phyloP scores from a whole-genome alignment of 2,329 filamentous ascomycete genomes.

The Verticillium zaregamsianum region DNA sequence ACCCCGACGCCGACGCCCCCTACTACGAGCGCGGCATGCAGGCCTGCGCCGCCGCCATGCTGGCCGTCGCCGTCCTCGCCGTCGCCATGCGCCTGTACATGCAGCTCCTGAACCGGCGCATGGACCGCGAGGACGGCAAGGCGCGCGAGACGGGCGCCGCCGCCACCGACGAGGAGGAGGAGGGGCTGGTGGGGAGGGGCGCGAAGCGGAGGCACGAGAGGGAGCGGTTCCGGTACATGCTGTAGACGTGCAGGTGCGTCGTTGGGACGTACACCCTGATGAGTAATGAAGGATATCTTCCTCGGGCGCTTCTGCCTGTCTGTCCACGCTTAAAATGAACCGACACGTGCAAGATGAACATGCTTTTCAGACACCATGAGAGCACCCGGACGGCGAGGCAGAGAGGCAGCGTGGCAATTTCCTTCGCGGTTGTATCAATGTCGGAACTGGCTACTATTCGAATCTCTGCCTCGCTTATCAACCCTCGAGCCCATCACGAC shows the following conservation, averaged over 20 bases:
- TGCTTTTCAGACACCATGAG: no score
- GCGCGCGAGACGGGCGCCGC: neutral
- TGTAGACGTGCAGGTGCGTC: conserved; percentile 34
- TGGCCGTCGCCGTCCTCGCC: conserved; percentile 53
- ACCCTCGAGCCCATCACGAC: neutral
- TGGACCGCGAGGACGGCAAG: conserved; percentile 29
- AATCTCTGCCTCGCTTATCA: neutral
- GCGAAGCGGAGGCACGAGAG: conserved; percentile 13
- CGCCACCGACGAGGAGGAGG: neutral
- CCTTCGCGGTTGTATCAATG: neutral
- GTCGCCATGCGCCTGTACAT: conserved; percentile 50
- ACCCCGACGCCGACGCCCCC: conserved; percentile 55
- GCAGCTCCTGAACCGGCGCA: conserved; percentile 41
- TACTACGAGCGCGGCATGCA: conserved; percentile 61
- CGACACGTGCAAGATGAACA: no score
- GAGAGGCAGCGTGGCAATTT: neutral
- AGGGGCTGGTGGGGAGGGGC: neutral
- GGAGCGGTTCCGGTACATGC: conserved; percentile 42
- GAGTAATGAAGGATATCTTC: neutral
- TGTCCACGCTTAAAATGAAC: no score
- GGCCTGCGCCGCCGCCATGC: conserved; percentile 59
- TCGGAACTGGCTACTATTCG: neutral
- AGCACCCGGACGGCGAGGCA: no score
- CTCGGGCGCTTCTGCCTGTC: neutral
- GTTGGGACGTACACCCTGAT: neutral